Conservation (phyloP, 371 early-diverging fungal genomes). For the Mortierella sp. region DNA sequence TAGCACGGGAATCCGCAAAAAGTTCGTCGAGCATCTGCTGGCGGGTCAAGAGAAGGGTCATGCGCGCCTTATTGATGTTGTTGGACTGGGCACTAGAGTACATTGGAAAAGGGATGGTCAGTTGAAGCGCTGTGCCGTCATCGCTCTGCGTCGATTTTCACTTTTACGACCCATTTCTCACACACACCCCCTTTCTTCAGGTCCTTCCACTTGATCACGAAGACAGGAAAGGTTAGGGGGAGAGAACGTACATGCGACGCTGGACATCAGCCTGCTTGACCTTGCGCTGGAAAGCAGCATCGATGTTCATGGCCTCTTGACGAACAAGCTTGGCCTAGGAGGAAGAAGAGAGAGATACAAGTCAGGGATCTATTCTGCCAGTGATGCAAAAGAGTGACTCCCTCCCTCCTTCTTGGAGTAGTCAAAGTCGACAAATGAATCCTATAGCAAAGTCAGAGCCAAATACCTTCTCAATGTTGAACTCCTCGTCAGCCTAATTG, state of each 20-base stretch:
- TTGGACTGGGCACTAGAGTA: conserved; percentile 90
- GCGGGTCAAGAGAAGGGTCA: conserved; percentile 88
- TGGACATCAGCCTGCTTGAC: conserved; percentile 93
- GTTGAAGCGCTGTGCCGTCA: neutral
- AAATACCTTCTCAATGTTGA: conserved; percentile 99
- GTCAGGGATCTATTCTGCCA: neutral
- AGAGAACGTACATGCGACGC: conserved; percentile 76
- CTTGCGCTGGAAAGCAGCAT: conserved; percentile 90
- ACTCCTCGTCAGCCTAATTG: conserved; percentile 93
- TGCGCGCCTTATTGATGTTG: conserved; percentile 94
- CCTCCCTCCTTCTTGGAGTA: conserved; percentile 1
- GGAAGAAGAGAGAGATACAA: neutral
- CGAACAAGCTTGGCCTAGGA: conserved; percentile 89
- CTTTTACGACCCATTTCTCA: neutral
- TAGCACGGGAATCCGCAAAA: conserved; percentile 68
- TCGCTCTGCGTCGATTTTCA: no score
- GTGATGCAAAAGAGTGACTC: conserved; percentile 15
- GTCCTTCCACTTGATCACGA: conserved; percentile 17
- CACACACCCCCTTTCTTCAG: no score
- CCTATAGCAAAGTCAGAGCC: no score
- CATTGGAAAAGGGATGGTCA: conserved; percentile 1
- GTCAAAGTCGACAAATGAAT: conserved; percentile 9
- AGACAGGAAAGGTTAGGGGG: neutral
- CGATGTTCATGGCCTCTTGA: conserved; percentile 90
- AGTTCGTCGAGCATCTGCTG: conserved; percentile 87